Percentiles rank a stretch among this genome's conserved stretches.
These are phyloP conservation scores for Flaveria trinervia DNA, from an alignment of 129 eudicot genomes.

Conservation along the genomic window DNA sequence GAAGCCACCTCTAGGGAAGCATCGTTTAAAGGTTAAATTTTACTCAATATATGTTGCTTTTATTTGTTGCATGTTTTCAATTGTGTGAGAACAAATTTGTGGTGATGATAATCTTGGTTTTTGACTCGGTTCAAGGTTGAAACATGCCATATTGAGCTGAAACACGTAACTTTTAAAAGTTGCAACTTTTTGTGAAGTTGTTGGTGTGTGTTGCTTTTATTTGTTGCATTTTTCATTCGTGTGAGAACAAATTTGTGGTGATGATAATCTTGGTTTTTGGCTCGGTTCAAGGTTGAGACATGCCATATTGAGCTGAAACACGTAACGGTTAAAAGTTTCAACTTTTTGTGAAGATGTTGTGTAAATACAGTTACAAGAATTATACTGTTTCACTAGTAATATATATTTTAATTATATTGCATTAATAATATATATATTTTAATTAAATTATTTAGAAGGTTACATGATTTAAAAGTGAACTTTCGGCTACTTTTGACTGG, in stretches of 20 bases:
- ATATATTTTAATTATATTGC: too few relatives aligned
- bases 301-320: neutral
- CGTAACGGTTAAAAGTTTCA: neutral
- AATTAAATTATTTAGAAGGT: neutral
- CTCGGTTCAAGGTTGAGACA: neutral
- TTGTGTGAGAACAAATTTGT: neutral
- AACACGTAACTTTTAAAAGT: neutral
- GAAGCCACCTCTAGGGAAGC: constrained; percentile 92
- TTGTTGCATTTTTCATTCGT: neutral
- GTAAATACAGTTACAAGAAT: neutral
- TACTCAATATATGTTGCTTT: neutral
- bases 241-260: neutral
- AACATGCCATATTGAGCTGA: neutral
- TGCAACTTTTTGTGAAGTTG: too few relatives aligned
- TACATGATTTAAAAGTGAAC: neutral
- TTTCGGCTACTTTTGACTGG: neutral
- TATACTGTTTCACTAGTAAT: neutral
- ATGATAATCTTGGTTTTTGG: neutral
- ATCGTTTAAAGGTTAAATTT: constrained; percentile 74
- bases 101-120: neutral
- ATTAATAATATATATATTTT: neutral
- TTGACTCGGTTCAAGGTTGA: neutral
- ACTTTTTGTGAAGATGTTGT: neutral
- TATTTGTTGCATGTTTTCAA: neutral
- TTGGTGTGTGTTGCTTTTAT: neutral